These are phyloP conservation scores for Westerdykella aurantiaca DNA, from an alignment of 2,329 filamentous ascomycete species.

Conservation along the genomic window DNA sequence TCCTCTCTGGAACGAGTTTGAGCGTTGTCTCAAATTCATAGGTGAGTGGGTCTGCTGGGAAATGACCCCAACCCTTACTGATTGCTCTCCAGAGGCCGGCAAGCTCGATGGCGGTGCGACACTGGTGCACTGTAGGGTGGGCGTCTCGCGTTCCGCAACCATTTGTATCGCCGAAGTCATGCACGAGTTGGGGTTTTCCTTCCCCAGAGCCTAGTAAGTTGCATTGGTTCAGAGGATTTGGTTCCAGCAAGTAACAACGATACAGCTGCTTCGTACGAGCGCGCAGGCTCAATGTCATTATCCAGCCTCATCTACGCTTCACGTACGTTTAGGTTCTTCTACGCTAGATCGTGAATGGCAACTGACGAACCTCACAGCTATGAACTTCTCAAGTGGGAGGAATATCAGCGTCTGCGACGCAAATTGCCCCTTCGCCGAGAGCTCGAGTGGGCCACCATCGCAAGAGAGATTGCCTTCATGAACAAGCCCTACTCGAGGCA, in stretches of 20 bases:
- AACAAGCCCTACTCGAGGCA: conserved; percentile 85
- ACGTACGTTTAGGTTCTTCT: conserved; percentile 47
- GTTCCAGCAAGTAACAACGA: conserved; percentile 8
- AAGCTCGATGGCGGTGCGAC: conserved; percentile 73
- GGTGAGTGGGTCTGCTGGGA: conserved; percentile 52
- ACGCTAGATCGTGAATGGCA: background rate
- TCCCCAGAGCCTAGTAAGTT: conserved; percentile 77
- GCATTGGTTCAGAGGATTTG: background rate
- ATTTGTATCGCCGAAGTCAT: conserved; percentile 99
- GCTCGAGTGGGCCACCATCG: conserved; percentile 84
- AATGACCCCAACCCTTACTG: conserved; percentile 6
- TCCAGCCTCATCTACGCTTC: conserved; percentile 92
- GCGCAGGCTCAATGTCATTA: conserved; percentile 90
- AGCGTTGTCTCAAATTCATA: conserved; percentile 83
- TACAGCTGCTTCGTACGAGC: conserved; percentile 81
- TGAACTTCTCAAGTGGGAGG: conserved; percentile 94
- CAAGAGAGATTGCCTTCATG: conserved; percentile 89
- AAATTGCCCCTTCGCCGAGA: conserved; percentile 60
- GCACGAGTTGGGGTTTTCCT: conserved; percentile 71
- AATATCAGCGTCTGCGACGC: conserved; percentile 58
- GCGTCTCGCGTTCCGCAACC: conserved; percentile 89
- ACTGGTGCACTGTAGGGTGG: conserved; percentile 91
- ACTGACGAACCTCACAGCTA: conserved; percentile 44
- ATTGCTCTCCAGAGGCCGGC: conserved; percentile 61
- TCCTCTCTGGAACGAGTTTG: conserved; percentile 78